phyloP scores from a whole-genome alignment of 2,329 filamentous ascomycete genomes.

The Arthrobotrys megalospora region DNA sequence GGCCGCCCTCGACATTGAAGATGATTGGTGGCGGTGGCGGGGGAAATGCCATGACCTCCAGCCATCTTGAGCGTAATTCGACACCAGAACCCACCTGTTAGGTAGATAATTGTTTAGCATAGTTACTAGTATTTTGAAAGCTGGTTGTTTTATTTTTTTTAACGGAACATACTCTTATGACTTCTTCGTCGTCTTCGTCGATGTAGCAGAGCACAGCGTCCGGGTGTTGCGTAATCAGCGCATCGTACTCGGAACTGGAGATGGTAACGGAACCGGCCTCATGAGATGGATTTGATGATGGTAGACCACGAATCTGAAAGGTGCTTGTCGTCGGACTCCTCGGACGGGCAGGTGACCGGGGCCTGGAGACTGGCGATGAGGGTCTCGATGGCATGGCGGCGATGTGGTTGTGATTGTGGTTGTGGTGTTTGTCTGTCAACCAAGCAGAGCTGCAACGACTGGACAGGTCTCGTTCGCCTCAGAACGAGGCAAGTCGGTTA shows the following conservation, averaged over 20 bases:
- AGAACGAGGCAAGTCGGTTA: slow-evolving; percentile 18
- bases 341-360: slow-evolving; percentile 55
- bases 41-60: slow-evolving; percentile 54
- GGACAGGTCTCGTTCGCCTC: slow-evolving; percentile 10
- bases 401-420: not conserved
- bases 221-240: slow-evolving; percentile 63
- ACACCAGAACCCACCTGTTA: slow-evolving; percentile 63
- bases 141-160: not conserved
- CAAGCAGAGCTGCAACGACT: not conserved
- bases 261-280: slow-evolving; percentile 54
- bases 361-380: slow-evolving; percentile 46
- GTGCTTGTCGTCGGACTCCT: slow-evolving; percentile 56
- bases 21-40: slow-evolving; percentile 59
- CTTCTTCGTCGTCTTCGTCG: slow-evolving; percentile 64
- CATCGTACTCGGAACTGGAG: slow-evolving; percentile 62
- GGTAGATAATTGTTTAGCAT: slow-evolving; percentile 15
- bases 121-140: slow-evolving; percentile 27
- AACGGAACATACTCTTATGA: slow-evolving; percentile 63
- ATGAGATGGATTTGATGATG: slow-evolving; percentile 32
- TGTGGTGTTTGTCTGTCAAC: not conserved
- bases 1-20: slow-evolving; percentile 58
- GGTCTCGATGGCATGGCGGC: slow-evolving; percentile 38
- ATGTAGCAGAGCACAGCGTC: slow-evolving; percentile 64
- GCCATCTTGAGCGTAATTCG: slow-evolving; percentile 60
- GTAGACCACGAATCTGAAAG: slow-evolving; percentile 58